Conservation (phyloP, 228 moss, liverwort and hornwort species). For the Sphagnum magellanicum region DNA sequence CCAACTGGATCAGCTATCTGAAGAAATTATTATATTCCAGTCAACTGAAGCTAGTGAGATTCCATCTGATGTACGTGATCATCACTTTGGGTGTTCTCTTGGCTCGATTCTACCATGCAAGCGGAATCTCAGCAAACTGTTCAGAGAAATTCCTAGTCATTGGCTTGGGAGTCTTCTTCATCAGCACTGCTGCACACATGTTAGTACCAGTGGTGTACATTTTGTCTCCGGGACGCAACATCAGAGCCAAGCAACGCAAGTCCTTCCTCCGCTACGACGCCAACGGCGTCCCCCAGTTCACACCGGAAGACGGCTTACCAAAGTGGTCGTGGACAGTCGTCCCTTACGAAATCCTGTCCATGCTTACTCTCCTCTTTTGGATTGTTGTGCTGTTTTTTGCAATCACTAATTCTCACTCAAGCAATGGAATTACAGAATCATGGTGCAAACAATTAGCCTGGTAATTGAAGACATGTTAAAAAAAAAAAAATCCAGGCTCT, state of each 20-base stretch:
- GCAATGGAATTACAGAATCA: too few species aligned
- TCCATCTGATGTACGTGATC: conserved; percentile 6
- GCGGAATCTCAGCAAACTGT: background rate
- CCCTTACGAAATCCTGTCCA: too few species aligned
- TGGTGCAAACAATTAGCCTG: too few species aligned
- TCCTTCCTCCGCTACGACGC: conserved; percentile 9
- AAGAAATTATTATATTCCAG: background rate
- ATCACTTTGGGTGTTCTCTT: conserved; percentile 1
- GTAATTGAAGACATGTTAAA: too few species aligned
- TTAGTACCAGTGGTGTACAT: conserved; percentile 11
- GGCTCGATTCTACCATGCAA: background rate
- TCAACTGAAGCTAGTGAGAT: conserved; percentile 8
- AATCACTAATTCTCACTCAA: background rate
- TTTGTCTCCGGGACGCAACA: conserved; percentile 3
- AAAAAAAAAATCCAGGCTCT: too few species aligned
- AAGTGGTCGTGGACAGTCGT: background rate
- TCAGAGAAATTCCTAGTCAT: conserved; percentile 11
- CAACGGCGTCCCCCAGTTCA: conserved; percentile 9
- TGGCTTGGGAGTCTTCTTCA: conserved; percentile 11
- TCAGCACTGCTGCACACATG: conserved; percentile 12
- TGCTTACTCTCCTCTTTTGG: background rate
- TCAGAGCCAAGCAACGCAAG: conserved; percentile 13
- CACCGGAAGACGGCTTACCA: background rate
- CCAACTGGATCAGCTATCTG: background rate
- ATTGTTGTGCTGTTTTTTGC: background rate